Evolutionary conservation across 2,329 filamentous ascomycete species (phyloP).

Genomic region (Arthroderma uncinatum): DNA sequence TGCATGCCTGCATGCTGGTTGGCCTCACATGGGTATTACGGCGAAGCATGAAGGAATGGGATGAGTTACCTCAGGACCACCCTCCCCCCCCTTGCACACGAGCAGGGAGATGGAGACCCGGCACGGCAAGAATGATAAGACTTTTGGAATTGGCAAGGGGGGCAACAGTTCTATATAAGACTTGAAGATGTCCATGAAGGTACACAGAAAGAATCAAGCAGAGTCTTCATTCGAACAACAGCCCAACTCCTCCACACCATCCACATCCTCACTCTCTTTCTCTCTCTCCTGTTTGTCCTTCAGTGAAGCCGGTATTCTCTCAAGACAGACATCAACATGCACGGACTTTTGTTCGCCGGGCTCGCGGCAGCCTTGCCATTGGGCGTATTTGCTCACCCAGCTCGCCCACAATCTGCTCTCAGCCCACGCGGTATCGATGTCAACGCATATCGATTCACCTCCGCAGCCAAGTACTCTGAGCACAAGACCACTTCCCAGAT

Average conservation of each 20-base stretch:
- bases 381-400: constrained; percentile 9
- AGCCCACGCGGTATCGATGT: constrained; percentile 11
- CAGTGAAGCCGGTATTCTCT: constrained; percentile 1
- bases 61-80: not conserved
- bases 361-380: constrained; percentile 10
- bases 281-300: not conserved
- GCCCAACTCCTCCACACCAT: not conserved
- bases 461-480: constrained; percentile 7
- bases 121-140: not conserved
- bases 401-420: constrained; percentile 4
- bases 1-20: not conserved
- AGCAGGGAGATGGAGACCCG: not conserved
- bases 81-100: not conserved
- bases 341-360: constrained; percentile 13
- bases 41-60: not conserved
- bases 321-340: constrained; percentile 11
- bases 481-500: constrained; percentile 2
- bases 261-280: not conserved
- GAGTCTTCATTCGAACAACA: constrained; percentile 2
- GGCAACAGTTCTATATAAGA: not conserved
- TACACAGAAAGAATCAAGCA: not conserved
- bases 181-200: not conserved
- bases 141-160: not conserved
- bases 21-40: not conserved
- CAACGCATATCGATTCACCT: constrained; percentile 10